Evolutionary conservation across 2,329 filamentous ascomycete species (phyloP), one percentile per base, ranked within the genome.

Genomic region (Neonectria punicea): DNA sequence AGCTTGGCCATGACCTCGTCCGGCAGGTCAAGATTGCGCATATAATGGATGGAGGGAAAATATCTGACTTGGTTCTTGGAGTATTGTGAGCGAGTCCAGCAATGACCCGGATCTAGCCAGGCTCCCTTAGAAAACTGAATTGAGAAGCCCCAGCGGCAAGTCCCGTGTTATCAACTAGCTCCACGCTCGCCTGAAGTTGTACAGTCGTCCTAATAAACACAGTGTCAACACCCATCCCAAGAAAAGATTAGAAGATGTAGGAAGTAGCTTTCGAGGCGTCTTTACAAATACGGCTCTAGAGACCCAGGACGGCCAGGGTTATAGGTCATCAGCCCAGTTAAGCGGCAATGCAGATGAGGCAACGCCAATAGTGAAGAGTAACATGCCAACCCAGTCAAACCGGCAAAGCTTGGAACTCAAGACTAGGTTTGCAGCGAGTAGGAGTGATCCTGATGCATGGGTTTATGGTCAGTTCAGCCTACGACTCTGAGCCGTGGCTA

Each of bases 311-410:
- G 55, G 54, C 78, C 78, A 80, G 2, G 78, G 62, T 56, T 75
- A 80, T 36, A 80, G 22, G 8, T 72, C 44, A 7, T 74, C 75
- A 2, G 74, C 78, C 78, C 78, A 80, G 57, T 75, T 79, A 6
- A 80, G 58, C 0, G 78, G 77, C 14, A 80, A 44, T 1, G 67
- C 63, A 20, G 78, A 74, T 1, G 69, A 20, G 4, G 70, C 74
- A 28, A 58, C 64, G 13, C 74, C 76, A 7, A 68, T 41, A 1
- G 69, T 49, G 44, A 77, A 75, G 5, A 77, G 59, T 1, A 57
- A 4, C 63, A 78, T 76, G 6, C 75, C 79, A 7, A 63, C 47
- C 77, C 76, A 77, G 61, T 80, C 79, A 0, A 80, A 83, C 1
- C 69, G 63, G 18, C 51, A 32, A n/a, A 79, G n/a, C 5, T 70